Evolutionary conservation across 768 basidiomycete species (phyloP), one percentile per base, ranked within the genome.

Genomic region (Inosperma sp.): DNA sequence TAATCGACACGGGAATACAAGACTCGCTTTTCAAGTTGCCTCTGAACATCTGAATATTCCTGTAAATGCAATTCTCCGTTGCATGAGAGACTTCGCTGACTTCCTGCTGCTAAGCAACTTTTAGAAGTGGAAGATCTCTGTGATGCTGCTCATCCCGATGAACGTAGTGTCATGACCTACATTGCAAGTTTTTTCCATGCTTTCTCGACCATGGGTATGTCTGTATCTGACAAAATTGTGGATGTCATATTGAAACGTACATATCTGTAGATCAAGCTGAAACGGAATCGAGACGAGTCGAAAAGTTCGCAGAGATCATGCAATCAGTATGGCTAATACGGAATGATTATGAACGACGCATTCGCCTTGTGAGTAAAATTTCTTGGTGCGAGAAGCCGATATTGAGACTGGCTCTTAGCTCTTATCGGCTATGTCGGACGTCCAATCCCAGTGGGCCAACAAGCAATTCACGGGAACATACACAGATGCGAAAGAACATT

Each of bases 121-220:
- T 79, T 99, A 16, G 96, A 99, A 76, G 95, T 98, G 0, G 86
- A 92, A 48, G 96, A 99, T 73, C 68, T 99, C 25, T 94, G 92
- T 58, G 92, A 93, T 62, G 81, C 84, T 0, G 73, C 73, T n/a
- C 80, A 78, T 40, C 95, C 95, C 0, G 96, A 99, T 65, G 96
- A 99, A 69, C 84, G 93, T 30, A 92, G 88, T 67, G 90, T 97
- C 9, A 97, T 97, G 92, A 97, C 93, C 4, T 98, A 97, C 58
- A 87, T 99, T 39, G 96, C 96, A 27, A 90, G 90, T 59, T 98
- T 79, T 70, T 99, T 99, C 76, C 96, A 98, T 64, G 94, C 95
- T 0, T 99, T 99, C 66, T 95, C 93, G 0, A 85, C 90, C 0
- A 94, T 96, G 86, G 92, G 94, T 94, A 57, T 44, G 80, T 68